Base-by-base conservation (phyloP, 441 rosid species). In the Gossypium lobatum region DNA sequence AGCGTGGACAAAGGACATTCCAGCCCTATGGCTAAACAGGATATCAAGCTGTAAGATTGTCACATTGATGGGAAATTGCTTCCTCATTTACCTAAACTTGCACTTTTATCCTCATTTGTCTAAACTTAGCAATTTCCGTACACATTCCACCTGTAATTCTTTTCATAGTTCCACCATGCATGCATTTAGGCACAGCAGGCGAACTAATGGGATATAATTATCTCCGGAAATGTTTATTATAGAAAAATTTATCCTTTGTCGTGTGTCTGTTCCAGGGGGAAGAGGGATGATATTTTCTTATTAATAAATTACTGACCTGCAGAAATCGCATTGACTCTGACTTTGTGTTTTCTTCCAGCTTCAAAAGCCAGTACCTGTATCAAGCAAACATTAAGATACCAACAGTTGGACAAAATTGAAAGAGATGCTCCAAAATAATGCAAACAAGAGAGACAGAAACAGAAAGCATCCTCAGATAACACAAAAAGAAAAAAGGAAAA, bases 321-420 rank as follows among this genome's bases (percentile, higher is more conserved):
- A 39, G 95, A 89, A 74, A 89, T 95, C 1, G 99, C 85, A 87
- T 95, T 95, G 68, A 95, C 99, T 78, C 99, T 88, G 81, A 96
- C 81, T 80, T 81, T 88, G 86, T 87, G 85, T 78, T 96, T 93
- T 77, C 98, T 89, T 82, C 99, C 99, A 7, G 97, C 97, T 84
- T 96, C 99, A 74, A 89, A 93, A 75, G 99, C 99, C 72, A 96
- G 82, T 75, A 91, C 93, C 96, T 91, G 82, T 14, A 23, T 45
- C 54, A 77, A 20, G 70, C 45, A 59, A 66, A 71, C 9, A 42
- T 3, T 8, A 59, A 13, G 39, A 58, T 42, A 58, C 34, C 54
- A 42, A 57, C 13, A n/a, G 14, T 8, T 0, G 39, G 37, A 71
- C 42, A 23, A 57, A 58, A 42, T 17, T 4, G 16, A 69, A 52